A percentile compares a stretch with the other conserved stretches of the same genome.
Conservation (phyloP, 306 rosid genomes). For the Sicyos baderoa region DNA sequence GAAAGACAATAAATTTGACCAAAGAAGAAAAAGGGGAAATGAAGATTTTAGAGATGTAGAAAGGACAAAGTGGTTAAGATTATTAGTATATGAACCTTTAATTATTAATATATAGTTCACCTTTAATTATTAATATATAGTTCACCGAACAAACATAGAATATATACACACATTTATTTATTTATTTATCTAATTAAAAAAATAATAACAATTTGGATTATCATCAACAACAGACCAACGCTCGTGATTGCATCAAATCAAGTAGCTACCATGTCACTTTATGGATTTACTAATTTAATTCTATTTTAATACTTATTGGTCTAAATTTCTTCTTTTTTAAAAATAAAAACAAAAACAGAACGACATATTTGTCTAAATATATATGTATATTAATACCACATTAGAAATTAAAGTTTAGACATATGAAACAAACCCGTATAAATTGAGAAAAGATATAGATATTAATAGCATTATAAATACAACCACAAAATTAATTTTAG, state of each 20-base stretch:
- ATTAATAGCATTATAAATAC: neutral
- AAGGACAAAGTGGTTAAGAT: slow-evolving; percentile 13
- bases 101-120: too few species aligned
- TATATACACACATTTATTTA: neutral
- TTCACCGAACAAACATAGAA: slow-evolving; percentile 19
- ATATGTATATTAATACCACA: neutral
- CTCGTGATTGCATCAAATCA: slow-evolving; percentile 31
- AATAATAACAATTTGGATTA: neutral
- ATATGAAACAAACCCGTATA: neutral
- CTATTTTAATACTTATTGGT: neutral
- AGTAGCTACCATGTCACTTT: slow-evolving; percentile 23
- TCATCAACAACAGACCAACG: slow-evolving; percentile 11
- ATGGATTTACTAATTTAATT: slow-evolving; percentile 11
- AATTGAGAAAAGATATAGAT: neutral
- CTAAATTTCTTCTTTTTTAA: neutral
- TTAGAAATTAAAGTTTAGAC: neutral
- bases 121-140: slow-evolving; percentile 6
- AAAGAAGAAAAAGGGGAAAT: neutral
- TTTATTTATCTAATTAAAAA: too few species aligned
- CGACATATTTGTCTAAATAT: neutral
- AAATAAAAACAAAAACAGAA: neutral
- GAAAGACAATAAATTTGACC: neutral
- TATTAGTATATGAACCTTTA: slow-evolving; percentile 11
- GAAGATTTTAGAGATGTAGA: too few species aligned
- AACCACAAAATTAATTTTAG: neutral